Base-by-base conservation (phyloP, 345 rosid genomes). In the Nasturtium officinale region DNA sequence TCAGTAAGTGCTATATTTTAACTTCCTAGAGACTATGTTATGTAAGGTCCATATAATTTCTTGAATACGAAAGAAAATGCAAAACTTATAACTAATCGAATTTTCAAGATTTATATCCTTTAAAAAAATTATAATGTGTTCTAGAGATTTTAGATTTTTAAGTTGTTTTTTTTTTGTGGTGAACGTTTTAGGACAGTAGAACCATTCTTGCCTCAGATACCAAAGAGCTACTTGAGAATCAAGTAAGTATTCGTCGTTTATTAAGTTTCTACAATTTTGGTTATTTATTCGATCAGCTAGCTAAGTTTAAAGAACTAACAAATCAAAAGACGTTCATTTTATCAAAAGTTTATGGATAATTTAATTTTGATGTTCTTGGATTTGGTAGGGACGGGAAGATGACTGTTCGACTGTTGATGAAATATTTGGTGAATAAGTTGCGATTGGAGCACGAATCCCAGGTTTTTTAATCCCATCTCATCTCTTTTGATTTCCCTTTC, bases 221-320 rank as follows among this genome's bases (percentile, higher is more conserved):
- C 89, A 1, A 92, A 90, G 87, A 86, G 96, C 92, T 92, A 85
- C 87, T 86, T 96, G 63, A 87, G 99, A 85, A 96, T 96, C 96
- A 96, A 92, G 99, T 96, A 84, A 81, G 73, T 32, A 60, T 35
- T 45, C 17, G 20, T 45, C 56, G 16, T 61, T 38, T 54, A 26
- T 20, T 11, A 35, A 35, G 67, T 28, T 37, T 57, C 50, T 20
- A 66, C 7, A 18, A 65, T 65, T 32, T 11, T 52, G 25, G 11
- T 29, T 29, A 21, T 32, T 15, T 30, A 26, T 57, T 12, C 10
- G n/a, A 57, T 7, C n/a, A 57, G 32, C 25, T 48, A 50, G 30
- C 28, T 71, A 48, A 48, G 33, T 48, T 48, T 50, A 50, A 46
- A 52, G 69, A 53, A 40, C 7, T 61, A 13, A 33, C 30, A 23